phyloP scores from a whole-genome alignment of 306 rosid genomes.

The Oemleria cerasiformis region DNA sequence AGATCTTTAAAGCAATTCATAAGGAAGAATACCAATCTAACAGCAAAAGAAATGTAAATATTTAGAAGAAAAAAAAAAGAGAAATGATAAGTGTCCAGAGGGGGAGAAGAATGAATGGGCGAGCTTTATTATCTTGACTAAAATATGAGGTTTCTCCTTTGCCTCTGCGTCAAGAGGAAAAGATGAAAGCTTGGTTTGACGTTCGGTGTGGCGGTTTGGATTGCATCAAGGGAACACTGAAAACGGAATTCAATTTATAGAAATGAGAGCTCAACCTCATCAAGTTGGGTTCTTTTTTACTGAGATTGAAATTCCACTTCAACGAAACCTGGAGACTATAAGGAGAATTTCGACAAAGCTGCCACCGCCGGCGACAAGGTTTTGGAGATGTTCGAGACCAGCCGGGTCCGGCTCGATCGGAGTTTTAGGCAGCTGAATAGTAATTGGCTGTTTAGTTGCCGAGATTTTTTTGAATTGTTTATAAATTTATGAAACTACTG shows the following conservation, averaged over 20 bases:
- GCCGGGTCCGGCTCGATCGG: too few species aligned
- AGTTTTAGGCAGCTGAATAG: too few species aligned
- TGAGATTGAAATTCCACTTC: too few species aligned
- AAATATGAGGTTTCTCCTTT: background rate
- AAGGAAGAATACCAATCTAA: background rate
- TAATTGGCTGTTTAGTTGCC: too few species aligned
- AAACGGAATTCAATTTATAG: background rate
- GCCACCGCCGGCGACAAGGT: too few species aligned
- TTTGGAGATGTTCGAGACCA: too few species aligned
- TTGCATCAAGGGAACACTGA: background rate
- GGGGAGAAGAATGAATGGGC: background rate
- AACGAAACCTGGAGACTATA: too few species aligned
- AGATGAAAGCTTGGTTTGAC: background rate
- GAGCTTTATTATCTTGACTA: background rate
- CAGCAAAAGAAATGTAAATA: background rate
- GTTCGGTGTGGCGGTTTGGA: background rate
- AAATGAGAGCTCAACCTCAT: background rate
- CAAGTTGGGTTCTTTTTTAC: too few species aligned
- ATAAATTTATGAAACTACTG: too few species aligned
- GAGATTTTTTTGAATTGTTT: too few species aligned
- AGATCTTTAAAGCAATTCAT: conserved; percentile 11
- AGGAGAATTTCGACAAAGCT: too few species aligned
- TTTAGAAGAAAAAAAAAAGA: background rate
- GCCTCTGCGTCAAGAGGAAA: background rate
- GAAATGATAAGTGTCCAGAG: background rate